Percentiles rank a stretch among this genome's conserved stretches.
phyloP scores from a whole-genome alignment of 1,284 basidiomycete species.

The Lignosus rhinocerotis region DNA sequence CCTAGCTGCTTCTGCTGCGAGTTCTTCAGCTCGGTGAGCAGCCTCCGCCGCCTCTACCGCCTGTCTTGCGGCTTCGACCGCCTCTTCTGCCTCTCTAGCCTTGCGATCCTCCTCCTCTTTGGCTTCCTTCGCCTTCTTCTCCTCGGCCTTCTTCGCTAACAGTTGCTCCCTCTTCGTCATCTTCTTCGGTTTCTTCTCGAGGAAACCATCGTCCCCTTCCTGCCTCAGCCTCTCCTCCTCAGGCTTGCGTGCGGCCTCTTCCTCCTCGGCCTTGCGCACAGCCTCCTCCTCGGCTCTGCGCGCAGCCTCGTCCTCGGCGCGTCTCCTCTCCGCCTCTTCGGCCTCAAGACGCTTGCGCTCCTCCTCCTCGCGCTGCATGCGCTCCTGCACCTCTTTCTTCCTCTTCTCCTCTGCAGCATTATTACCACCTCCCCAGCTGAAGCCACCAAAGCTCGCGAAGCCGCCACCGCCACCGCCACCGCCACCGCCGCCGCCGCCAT shows the following conservation, averaged over 20 bases:
- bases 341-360: constrained; percentile 8
- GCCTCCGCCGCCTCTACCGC: constrained; percentile 13
- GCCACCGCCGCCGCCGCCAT: not conserved
- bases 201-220: constrained; percentile 16
- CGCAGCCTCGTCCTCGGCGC: constrained; percentile 14
- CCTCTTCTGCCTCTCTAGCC: constrained; percentile 6
- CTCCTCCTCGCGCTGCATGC: constrained; percentile 9
- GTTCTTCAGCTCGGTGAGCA: constrained; percentile 8
- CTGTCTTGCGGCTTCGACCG: not conserved
- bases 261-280: constrained; percentile 6
- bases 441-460: constrained; percentile 15
- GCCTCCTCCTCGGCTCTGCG: constrained; percentile 11
- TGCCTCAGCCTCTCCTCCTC: constrained; percentile 12
- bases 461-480: constrained; percentile 8
- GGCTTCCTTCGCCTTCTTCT: constrained; percentile 16
- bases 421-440: constrained; percentile 16
- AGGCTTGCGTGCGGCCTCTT: not conserved
- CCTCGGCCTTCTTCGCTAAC: constrained; percentile 21
- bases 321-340: constrained; percentile 18
- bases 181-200: constrained; percentile 24
- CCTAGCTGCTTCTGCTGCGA: constrained; percentile 49
- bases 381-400: constrained; percentile 8
- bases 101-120: constrained; percentile 14
- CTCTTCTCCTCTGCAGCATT: constrained; percentile 17
- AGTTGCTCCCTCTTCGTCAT: constrained; percentile 12